These are phyloP conservation scores for Venustampulla echinocandica DNA, from an alignment of 495 filamentous ascomycete genomes.

Conservation along the genomic window DNA sequence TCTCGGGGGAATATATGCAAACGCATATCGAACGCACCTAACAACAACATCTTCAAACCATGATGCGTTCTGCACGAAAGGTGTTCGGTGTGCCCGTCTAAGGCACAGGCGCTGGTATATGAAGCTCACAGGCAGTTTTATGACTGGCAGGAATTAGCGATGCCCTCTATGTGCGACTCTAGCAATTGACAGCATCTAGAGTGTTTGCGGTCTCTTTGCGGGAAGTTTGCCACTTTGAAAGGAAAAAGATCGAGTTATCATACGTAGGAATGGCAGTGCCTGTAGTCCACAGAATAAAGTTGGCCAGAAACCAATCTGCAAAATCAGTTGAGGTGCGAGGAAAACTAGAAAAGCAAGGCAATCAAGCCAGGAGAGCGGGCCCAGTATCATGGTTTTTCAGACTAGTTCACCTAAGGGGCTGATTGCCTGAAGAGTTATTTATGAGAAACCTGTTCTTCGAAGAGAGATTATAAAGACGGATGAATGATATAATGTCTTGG, in stretches of 20 bases:
- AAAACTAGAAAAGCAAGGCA: slow-evolving; percentile 59
- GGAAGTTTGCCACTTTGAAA: background rate
- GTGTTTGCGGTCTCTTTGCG: background rate
- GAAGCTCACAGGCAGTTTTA: slow-evolving; percentile 48
- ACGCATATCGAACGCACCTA: slow-evolving; percentile 66
- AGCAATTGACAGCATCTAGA: no score
- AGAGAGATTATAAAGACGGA: no score
- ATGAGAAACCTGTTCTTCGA: no score
- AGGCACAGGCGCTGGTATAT: slow-evolving; percentile 49
- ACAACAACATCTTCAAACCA: slow-evolving; percentile 67
- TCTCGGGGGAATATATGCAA: slow-evolving; percentile 54
- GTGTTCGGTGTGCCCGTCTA: slow-evolving; percentile 32
- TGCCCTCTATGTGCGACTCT: no score
- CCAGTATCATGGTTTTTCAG: slow-evolving; percentile 53
- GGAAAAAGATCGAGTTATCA: slow-evolving; percentile 16
- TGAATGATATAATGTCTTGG: no score
- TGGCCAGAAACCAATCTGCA: slow-evolving; percentile 46
- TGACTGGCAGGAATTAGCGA: slow-evolving; percentile 33
- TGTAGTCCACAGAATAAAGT: slow-evolving; percentile 46
- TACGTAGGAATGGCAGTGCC: slow-evolving; percentile 65
- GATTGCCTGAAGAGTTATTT: no score
- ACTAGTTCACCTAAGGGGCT: no score
- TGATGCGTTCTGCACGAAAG: slow-evolving; percentile 56
- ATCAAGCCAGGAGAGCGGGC: slow-evolving; percentile 61
- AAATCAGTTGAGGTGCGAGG: slow-evolving; percentile 55